Base-by-base conservation (phyloP, 2,329 filamentous ascomycete genomes). In the Fusarium begoniae region DNA sequence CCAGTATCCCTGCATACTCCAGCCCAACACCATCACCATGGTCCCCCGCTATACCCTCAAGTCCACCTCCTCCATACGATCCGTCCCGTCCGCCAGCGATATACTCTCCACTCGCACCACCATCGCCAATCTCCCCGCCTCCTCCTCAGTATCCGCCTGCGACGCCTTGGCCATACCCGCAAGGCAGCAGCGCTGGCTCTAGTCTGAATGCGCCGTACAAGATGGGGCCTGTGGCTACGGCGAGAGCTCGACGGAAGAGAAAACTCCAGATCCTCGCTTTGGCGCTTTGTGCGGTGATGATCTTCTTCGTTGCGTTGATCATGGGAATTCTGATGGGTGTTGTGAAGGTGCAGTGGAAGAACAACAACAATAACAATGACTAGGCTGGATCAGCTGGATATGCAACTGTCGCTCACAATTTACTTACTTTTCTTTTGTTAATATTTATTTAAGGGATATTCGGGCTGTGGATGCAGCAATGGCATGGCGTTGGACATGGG, bases 51-150 rank as follows among this genome's bases (percentile, higher is more conserved):
- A 66, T 74, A 15, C 77, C 78, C 5, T 67, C 61, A 48, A 75
- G 73, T 44, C 78, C 78, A 3, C 78, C 78, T 12, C 78, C 78
- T 17, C 79, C 78, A 22, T 80, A 80, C 51, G 78, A 79, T 32
- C 76, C 75, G n/a, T 67, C 68, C 11, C 78, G 74, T 35, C 69
- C 76, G 14, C 78, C 78, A 26, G 69, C 73, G 18, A 69, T 78
- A n/a, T 78, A 78, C 57, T 75, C 73, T 32, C 77, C 75, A 22
- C 73, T 75, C 50, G 70, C 63, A 28, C 63, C 66, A 10, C 44
- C 65, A 26, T 55, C 59, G 40, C 63, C 66, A 30, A n/a, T 64
- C 28, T 68, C 73, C 10, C 61, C 63, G 8, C 51, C 53, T 54
- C 63, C 60, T 8, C 74, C 73, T 38, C 61, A 73, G 35, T 75